Percentiles rank a stretch among this genome's conserved stretches.
Conservation (phyloP, 176 grass and related monocot genomes). For the Oryza coarctata region DNA sequence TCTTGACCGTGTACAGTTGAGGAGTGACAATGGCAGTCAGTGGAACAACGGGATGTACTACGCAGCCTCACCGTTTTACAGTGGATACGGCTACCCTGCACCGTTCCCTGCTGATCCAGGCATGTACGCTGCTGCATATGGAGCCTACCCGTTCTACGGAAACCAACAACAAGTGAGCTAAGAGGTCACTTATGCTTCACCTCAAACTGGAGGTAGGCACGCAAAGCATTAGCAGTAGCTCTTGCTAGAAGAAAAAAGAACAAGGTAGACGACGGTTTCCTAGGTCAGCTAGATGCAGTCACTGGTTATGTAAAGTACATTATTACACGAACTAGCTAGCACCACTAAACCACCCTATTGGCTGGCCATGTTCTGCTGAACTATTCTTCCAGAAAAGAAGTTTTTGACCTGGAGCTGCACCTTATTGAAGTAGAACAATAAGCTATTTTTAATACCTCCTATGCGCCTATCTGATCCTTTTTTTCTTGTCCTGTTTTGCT, state of each 20-base stretch:
- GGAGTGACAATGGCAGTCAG: constrained; percentile 65
- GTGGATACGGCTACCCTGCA: constrained; percentile 72
- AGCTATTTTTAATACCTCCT: constrained; percentile 40
- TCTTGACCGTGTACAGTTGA: constrained; percentile 36
- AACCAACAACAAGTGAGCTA: constrained; percentile 92
- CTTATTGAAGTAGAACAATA: constrained; percentile 57
- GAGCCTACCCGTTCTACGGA: constrained; percentile 77
- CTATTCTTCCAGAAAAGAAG: constrained; percentile 26
- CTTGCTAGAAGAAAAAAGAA: constrained; percentile 30
- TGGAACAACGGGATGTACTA: constrained; percentile 94
- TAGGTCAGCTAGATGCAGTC: constrained; percentile 73
- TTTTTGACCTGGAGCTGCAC: constrained; percentile 50
- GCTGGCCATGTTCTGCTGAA: constrained; percentile 38
- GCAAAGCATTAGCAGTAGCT: constrained; percentile 47
- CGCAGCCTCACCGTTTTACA: constrained; percentile 67
- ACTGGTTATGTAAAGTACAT: constrained; percentile 64
- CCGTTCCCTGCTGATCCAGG: constrained; percentile 83
- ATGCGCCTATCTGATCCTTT: constrained; percentile 4
- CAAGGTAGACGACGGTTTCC: constrained; percentile 43
- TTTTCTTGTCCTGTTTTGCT: background rate
- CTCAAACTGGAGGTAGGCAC: background rate
- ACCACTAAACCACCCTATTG: constrained; percentile 24
- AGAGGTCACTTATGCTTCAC: background rate
- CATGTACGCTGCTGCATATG: constrained; percentile 80
- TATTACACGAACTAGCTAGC: constrained; percentile 47